Percentiles rank a stretch among this genome's conserved stretches.
Conservation (phyloP, 106 monocot species). For the Dendrobium huoshanense region DNA sequence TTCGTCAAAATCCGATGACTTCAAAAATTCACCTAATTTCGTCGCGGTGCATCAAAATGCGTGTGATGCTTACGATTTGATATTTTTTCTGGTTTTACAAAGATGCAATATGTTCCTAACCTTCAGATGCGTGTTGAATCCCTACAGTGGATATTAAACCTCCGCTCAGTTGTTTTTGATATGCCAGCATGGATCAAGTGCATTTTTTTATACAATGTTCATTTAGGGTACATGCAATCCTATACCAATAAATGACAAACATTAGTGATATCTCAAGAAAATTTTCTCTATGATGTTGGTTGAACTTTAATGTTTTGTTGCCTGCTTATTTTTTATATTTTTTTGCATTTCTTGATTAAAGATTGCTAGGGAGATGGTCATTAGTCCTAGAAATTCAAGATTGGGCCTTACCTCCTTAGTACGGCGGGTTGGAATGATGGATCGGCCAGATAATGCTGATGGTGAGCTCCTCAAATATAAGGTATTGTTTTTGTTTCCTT, state of each 20-base stretch:
- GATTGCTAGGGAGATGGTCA: slow-evolving; percentile 94
- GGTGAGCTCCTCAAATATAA: slow-evolving; percentile 73
- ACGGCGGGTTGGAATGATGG: slow-evolving; percentile 55
- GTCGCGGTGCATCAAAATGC: too few relatives aligned
- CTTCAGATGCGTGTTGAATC: not conserved
- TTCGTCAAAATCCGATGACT: too few relatives aligned
- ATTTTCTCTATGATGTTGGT: not conserved
- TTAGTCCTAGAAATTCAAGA: slow-evolving; percentile 76
- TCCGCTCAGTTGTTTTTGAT: not conserved
- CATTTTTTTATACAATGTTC: not conserved
- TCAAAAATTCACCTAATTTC: too few relatives aligned
- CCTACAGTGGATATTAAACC: not conserved
- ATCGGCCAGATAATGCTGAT: slow-evolving; percentile 52
- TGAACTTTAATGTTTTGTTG: not conserved
- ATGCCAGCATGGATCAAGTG: not conserved
- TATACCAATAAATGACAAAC: not conserved
- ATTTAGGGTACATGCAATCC: not conserved
- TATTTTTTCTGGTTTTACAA: too few relatives aligned
- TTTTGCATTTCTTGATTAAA: slow-evolving; percentile 12
- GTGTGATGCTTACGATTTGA: too few relatives aligned
- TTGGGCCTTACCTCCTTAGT: slow-evolving; percentile 56
- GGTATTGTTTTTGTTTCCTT: slow-evolving; percentile 30
- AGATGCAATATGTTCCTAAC: not conserved
- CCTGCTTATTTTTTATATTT: not conserved
- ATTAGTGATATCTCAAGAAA: not conserved